Evolutionary conservation across 192 early-diverging fungal species (phyloP).

Genomic region (Coemansia sp.): DNA sequence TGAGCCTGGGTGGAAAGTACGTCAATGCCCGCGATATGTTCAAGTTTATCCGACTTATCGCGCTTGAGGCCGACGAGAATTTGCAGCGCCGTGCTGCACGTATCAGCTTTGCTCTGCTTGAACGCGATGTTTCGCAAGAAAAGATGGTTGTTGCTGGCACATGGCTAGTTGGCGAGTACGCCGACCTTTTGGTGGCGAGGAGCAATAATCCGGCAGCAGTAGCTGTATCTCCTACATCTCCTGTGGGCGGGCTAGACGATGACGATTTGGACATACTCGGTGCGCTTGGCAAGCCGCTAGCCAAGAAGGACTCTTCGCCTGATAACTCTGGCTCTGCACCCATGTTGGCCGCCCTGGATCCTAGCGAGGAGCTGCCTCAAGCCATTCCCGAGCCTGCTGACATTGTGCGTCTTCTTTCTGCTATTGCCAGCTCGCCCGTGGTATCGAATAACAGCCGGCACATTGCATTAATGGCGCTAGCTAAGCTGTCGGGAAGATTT

Average conservation of each 20-base stretch:
- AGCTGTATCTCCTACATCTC: background rate
- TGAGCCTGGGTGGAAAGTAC: conserved; percentile 73
- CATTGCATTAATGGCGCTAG: conserved; percentile 84
- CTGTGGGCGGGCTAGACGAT: conserved; percentile 29
- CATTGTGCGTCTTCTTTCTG: conserved; percentile 74
- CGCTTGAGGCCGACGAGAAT: conserved; percentile 62
- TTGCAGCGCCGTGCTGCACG: conserved; percentile 91
- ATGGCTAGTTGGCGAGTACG: conserved; percentile 98
- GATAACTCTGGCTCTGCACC: background rate
- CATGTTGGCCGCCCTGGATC: conserved; percentile 11
- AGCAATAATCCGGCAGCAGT: conserved; percentile 1
- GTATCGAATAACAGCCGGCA: conserved; percentile 79
- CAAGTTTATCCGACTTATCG: conserved; percentile 89
- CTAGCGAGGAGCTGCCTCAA: conserved; percentile 36
- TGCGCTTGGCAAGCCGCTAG: conserved; percentile 36
- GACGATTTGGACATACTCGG: conserved; percentile 52
- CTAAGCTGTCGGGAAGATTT: conserved; percentile 89
- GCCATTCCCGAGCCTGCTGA: conserved; percentile 64
- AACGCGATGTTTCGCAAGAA: conserved; percentile 74
- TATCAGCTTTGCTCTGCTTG: conserved; percentile 84
- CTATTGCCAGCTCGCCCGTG: conserved; percentile 78
- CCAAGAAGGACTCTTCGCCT: background rate
- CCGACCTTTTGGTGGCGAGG: conserved; percentile 76
- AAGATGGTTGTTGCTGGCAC: conserved; percentile 85
- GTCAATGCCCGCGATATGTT: conserved; percentile 77